These are phyloP conservation scores for Phaeoacremonium minimum DNA, from an alignment of 2,329 filamentous ascomycete species.

Conservation along the genomic window DNA sequence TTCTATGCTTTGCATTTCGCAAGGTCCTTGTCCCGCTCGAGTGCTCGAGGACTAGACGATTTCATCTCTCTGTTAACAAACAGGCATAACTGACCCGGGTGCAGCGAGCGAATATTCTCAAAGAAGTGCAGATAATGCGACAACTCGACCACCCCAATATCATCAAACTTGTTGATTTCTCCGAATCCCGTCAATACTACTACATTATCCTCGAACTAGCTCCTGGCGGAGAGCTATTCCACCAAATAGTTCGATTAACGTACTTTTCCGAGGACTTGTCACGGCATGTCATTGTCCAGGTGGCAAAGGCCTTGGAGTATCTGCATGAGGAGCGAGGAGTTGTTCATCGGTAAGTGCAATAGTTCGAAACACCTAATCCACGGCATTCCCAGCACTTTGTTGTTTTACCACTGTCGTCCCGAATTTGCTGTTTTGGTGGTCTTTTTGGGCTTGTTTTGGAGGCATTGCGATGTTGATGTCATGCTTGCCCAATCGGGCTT, in stretches of 20 bases:
- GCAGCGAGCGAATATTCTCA: slow-evolving; percentile 93
- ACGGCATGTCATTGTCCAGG: slow-evolving; percentile 89
- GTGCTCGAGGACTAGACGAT: slow-evolving; percentile 6
- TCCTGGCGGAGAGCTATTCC: slow-evolving; percentile 93
- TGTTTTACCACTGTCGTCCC: neutral
- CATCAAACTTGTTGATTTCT: slow-evolving; percentile 88
- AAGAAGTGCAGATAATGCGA: slow-evolving; percentile 98
- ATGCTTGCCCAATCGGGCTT: neutral
- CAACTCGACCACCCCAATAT: slow-evolving; percentile 96
- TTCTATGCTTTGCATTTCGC: slow-evolving; percentile 17
- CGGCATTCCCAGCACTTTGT: neutral
- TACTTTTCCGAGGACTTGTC: slow-evolving; percentile 98
- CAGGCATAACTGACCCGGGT: slow-evolving; percentile 19
- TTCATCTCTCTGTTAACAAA: neutral
- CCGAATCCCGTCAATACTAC: slow-evolving; percentile 91
- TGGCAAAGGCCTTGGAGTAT: slow-evolving; percentile 91
- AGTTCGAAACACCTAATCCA: neutral
- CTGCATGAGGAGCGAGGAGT: slow-evolving; percentile 92
- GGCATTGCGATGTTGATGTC: neutral
- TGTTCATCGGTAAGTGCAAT: slow-evolving; percentile 82
- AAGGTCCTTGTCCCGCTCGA: slow-evolving; percentile 5
- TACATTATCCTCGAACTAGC: slow-evolving; percentile 96
- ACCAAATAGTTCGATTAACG: slow-evolving; percentile 95
- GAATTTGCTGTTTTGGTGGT: neutral
- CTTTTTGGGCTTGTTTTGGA: neutral